These are phyloP conservation scores for Elasticomyces elasticus DNA, from an alignment of 495 filamentous ascomycete species.

Conservation along the genomic window DNA sequence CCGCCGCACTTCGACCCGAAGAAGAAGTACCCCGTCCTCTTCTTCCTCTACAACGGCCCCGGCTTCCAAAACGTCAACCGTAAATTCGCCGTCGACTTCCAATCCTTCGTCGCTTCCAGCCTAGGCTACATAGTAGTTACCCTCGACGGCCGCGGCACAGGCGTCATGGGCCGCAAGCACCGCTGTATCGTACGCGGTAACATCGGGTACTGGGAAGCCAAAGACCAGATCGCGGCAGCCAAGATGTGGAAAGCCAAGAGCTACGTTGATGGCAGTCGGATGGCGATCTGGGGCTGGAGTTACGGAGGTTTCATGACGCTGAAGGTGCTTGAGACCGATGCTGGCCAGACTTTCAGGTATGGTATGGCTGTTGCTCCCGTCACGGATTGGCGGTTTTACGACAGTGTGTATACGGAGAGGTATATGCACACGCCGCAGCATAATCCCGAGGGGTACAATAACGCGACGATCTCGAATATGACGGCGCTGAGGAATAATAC, in stretches of 20 bases:
- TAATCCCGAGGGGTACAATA: slow-evolving; percentile 60
- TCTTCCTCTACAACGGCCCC: slow-evolving; percentile 85
- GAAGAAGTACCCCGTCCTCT: slow-evolving; percentile 86
- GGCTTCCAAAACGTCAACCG: slow-evolving; percentile 80
- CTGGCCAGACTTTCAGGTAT: slow-evolving; percentile 79
- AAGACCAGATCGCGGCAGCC: slow-evolving; percentile 84
- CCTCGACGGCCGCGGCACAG: slow-evolving; percentile 86
- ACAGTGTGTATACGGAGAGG: slow-evolving; percentile 54
- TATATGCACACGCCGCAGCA: slow-evolving; percentile 48
- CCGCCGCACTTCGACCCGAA: slow-evolving; percentile 81
- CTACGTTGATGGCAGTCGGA: slow-evolving; percentile 70
- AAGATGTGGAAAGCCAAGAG: slow-evolving; percentile 72
- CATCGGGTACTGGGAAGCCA: slow-evolving; percentile 73
- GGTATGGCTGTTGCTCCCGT: slow-evolving; percentile 98
- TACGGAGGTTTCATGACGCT: slow-evolving; percentile 97
- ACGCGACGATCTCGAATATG: slow-evolving; percentile 61
- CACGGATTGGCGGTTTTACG: slow-evolving; percentile 75
- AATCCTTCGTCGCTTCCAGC: slow-evolving; percentile 74
- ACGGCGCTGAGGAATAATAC: slow-evolving; percentile 60
- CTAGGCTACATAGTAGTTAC: slow-evolving; percentile 95
- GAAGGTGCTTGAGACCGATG: slow-evolving; percentile 88
- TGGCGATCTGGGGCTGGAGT: slow-evolving; percentile 98
- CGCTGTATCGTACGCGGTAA: slow-evolving; percentile 73
- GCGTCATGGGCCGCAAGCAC: slow-evolving; percentile 75
- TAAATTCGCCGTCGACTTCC: slow-evolving; percentile 76